phyloP scores from a whole-genome alignment of 2,329 filamentous ascomycete species.

The Tolypocladium ophioglossoides region DNA sequence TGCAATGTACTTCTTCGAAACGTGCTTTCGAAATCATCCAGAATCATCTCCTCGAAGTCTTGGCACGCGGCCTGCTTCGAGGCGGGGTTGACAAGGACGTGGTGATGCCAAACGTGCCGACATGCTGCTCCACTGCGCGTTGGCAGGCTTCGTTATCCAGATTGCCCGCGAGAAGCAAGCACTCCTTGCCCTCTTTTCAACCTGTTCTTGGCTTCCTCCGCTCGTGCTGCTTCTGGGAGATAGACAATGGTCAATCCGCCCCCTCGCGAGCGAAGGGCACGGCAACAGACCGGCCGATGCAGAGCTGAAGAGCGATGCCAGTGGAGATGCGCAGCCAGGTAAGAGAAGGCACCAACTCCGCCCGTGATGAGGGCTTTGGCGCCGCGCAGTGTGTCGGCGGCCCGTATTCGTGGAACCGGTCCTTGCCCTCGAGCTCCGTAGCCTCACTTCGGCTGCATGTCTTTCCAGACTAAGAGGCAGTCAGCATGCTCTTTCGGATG shows the following conservation, averaged over 20 bases:
- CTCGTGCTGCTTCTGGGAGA: slow-evolving; percentile 45
- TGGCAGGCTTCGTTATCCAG: slow-evolving; percentile 40
- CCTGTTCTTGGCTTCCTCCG: slow-evolving; percentile 38
- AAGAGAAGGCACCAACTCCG: slow-evolving; percentile 25
- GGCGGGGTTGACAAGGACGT: slow-evolving; percentile 49
- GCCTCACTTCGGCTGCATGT: slow-evolving; percentile 28
- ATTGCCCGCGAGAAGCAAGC: slow-evolving; percentile 36
- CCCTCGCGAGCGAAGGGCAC: slow-evolving; percentile 48
- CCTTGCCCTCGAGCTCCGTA: slow-evolving; percentile 28
- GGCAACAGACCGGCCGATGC: slow-evolving; percentile 43
- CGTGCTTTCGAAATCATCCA: slow-evolving; percentile 42
- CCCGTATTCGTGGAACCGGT: slow-evolving; percentile 26
- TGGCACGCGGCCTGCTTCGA: slow-evolving; percentile 43
- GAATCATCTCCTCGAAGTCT: slow-evolving; percentile 41
- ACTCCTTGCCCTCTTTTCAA: slow-evolving; percentile 36
- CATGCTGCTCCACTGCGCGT: slow-evolving; percentile 39
- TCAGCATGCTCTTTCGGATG: not conserved
- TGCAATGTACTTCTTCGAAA: slow-evolving; percentile 47
- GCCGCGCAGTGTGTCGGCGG: slow-evolving; percentile 36
- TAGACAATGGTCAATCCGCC: slow-evolving; percentile 46
- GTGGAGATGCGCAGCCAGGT: not conserved
- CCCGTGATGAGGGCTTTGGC: slow-evolving; percentile 44
- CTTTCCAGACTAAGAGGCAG: slow-evolving; percentile 16
- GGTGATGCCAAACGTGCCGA: slow-evolving; percentile 35
- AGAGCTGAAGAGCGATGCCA: slow-evolving; percentile 22